A percentile compares a stretch with the other conserved stretches of the same genome.
Conservation (phyloP, 352 stramenopile genomes). For the Achlya hypogyna region DNA sequence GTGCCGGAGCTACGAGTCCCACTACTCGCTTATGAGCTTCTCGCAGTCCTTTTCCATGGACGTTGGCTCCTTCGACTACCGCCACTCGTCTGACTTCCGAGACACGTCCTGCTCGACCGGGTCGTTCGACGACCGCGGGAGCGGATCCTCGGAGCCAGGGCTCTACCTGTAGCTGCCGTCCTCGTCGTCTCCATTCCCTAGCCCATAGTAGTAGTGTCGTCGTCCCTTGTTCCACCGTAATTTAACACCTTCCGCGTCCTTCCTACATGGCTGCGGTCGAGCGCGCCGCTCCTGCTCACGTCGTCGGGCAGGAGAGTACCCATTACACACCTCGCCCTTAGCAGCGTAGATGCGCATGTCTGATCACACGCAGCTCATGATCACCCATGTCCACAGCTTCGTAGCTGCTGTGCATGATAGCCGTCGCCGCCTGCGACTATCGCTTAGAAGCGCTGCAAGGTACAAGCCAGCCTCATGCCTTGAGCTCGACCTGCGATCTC, state of each 20-base stretch:
- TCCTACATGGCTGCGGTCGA: background rate
- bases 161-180: conserved; percentile 2
- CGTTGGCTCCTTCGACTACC: background rate
- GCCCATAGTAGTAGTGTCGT: background rate
- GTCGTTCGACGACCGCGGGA: background rate
- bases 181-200: background rate
- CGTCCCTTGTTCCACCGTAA: background rate
- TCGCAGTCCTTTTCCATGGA: background rate
- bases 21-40: conserved; percentile 9
- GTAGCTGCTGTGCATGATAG: too few species aligned
- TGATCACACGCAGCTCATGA: too few species aligned
- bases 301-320: too few species aligned
- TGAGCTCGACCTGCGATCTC: too few species aligned
- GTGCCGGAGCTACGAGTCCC: background rate
- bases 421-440: too few species aligned
- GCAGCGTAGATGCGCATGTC: too few species aligned
- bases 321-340: too few species aligned
- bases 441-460: too few species aligned
- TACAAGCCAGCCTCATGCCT: too few species aligned
- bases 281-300: background rate
- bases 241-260: background rate
- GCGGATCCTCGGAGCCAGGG: background rate
- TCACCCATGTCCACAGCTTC: too few species aligned
- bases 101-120: background rate
- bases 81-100: background rate